Evolutionary conservation across 179 eudicot species (phyloP).

Genomic region (Amaranthus tricolor): DNA sequence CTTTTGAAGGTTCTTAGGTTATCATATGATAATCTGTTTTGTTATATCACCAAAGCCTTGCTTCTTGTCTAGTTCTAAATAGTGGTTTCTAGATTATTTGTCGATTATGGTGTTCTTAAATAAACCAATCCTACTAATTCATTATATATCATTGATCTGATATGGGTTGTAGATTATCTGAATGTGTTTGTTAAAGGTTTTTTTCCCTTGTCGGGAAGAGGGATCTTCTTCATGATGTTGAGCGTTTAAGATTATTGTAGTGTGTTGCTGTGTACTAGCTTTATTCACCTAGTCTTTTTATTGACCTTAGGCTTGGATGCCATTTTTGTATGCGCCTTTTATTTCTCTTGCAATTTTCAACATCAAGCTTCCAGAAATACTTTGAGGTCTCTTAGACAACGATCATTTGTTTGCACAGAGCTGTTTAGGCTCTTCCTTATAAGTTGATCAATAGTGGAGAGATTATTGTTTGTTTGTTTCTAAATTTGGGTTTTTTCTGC

Average conservation of each 20-base stretch:
- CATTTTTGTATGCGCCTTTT: neutral
- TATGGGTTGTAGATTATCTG: neutral
- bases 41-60: neutral
- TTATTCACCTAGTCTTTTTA: neutral
- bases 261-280: neutral
- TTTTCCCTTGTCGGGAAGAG: neutral
- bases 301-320: constrained; percentile 1
- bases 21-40: neutral
- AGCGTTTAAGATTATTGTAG: neutral
- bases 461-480: neutral
- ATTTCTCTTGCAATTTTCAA: neutral
- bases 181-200: neutral
- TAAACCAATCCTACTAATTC: neutral
- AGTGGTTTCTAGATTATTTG: neutral
- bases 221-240: neutral
- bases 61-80: neutral
- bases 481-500: neutral
- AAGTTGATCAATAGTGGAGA: neutral
- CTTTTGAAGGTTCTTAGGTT: no score
- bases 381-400: no score
- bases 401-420: no score
- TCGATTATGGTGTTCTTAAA: neutral
- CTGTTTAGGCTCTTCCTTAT: neutral
- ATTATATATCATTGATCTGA: neutral
- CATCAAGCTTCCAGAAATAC: neutral